Percentiles rank a stretch among this genome's conserved stretches.
These are phyloP conservation scores for Globomyces pollinis-pini DNA, from an alignment of 192 early-diverging fungal species.

Conservation along the genomic window DNA sequence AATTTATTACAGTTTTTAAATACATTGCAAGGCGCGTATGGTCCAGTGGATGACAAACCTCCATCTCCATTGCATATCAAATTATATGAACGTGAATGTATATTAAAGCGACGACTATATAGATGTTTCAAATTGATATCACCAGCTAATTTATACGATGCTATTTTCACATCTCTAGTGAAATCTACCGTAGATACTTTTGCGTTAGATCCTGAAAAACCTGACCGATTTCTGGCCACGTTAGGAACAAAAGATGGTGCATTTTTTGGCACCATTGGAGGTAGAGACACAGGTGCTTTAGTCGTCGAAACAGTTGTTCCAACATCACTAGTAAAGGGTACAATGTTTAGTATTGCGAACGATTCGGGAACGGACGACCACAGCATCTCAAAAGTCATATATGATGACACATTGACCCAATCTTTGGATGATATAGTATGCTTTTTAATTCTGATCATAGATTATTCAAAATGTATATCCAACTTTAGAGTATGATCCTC, in stretches of 20 bases:
- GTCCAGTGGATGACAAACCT: conserved; percentile 24
- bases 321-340: conserved; percentile 27
- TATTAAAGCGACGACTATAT: conserved; percentile 57
- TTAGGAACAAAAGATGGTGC: conserved; percentile 9
- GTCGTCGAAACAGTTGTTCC: conserved; percentile 14
- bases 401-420: conserved; percentile 31
- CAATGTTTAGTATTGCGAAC: conserved; percentile 14
- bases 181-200: conserved; percentile 30
- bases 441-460: background rate
- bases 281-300: conserved; percentile 8
- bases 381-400: conserved; percentile 15
- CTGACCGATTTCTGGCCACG: conserved; percentile 4
- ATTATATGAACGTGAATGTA: conserved; percentile 51
- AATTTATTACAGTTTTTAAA: conserved; percentile 60
- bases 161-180: conserved; percentile 25
- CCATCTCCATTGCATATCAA: background rate
- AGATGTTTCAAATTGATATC: conserved; percentile 57
- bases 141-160: conserved; percentile 43
- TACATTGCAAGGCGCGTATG: conserved; percentile 43
- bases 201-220: conserved; percentile 43
- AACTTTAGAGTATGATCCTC: conserved; percentile 59
- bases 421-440: conserved; percentile 35
- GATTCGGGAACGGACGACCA: conserved; percentile 25
- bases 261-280: conserved; percentile 4
- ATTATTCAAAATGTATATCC: background rate